These are phyloP conservation scores for Barnettozyma vustinii DNA, from an alignment of 805 yeast genomes.

Conservation along the genomic window DNA sequence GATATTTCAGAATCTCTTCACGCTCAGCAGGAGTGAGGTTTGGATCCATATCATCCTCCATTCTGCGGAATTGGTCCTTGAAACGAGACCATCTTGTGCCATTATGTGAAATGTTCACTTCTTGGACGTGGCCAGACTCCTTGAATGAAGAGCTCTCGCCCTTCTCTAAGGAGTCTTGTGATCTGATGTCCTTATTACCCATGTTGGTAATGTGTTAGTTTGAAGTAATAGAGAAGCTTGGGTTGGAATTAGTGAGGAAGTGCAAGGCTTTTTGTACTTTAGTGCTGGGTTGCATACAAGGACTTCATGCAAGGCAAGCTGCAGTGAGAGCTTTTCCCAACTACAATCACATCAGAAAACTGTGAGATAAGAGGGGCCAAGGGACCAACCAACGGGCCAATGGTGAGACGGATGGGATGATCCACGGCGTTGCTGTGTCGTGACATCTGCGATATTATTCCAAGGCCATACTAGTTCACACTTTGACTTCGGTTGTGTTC, in stretches of 20 bases:
- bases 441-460: not conserved
- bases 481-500: not conserved
- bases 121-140: slow-evolving; percentile 18
- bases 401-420: not conserved
- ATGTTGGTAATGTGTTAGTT: no score
- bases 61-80: slow-evolving; percentile 29
- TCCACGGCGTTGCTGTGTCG: not conserved
- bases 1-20: slow-evolving; percentile 19
- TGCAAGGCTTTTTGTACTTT: not conserved
- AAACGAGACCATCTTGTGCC: slow-evolving; percentile 25
- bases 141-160: slow-evolving; percentile 19
- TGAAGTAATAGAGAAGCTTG: not conserved
- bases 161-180: slow-evolving; percentile 13
- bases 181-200: not conserved
- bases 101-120: slow-evolving; percentile 9
- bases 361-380: not conserved
- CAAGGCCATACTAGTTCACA: not conserved
- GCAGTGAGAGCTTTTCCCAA: not conserved
- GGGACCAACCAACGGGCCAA: not conserved
- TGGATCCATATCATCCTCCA: slow-evolving; percentile 34
- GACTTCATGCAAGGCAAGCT: not conserved
- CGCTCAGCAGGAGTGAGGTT: slow-evolving; percentile 37
- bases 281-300: not conserved
- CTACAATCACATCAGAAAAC: not conserved
- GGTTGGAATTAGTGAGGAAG: not conserved